A percentile compares a stretch with the other conserved stretches of the same genome.
Conservation (phyloP, 1,284 basidiomycete genomes). For the Leccinum pachyderme region DNA sequence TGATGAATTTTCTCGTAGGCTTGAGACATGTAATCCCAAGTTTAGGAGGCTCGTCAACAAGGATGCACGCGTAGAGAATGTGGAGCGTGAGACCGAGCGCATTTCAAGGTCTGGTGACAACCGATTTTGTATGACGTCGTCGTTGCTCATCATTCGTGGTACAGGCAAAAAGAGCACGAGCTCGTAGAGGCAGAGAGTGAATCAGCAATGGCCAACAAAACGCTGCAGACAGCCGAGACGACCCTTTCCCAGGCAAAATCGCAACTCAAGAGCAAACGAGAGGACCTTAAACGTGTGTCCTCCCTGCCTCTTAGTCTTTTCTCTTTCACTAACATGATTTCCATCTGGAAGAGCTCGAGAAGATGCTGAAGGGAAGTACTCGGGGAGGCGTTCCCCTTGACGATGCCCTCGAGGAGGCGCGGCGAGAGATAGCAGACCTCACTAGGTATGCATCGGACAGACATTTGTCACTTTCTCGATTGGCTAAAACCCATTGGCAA, state of each 20-base stretch:
- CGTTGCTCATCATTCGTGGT: neutral
- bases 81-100: constrained; percentile 71
- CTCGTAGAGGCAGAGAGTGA: constrained; percentile 54
- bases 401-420: constrained; percentile 57
- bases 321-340: constrained; percentile 1
- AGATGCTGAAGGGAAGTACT: constrained; percentile 48
- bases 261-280: constrained; percentile 62
- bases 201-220: constrained; percentile 48
- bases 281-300: constrained; percentile 59
- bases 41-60: constrained; percentile 64
- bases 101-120: constrained; percentile 50
- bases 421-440: constrained; percentile 49
- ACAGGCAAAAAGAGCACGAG: constrained; percentile 68
- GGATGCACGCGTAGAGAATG: constrained; percentile 58
- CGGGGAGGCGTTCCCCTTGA: constrained; percentile 45
- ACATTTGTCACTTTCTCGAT: neutral
- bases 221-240: constrained; percentile 61
- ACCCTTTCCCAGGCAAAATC: constrained; percentile 55
- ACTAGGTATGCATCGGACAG: constrained; percentile 46
- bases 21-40: constrained; percentile 58
- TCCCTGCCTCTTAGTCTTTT: too few relatives aligned
- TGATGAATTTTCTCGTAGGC: constrained; percentile 38
- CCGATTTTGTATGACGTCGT: neutral
- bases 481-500: neutral
- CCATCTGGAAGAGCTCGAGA: constrained; percentile 49